phyloP scores from a whole-genome alignment of 2,329 filamentous ascomycete species.

The Metarhizium guizhouense region DNA sequence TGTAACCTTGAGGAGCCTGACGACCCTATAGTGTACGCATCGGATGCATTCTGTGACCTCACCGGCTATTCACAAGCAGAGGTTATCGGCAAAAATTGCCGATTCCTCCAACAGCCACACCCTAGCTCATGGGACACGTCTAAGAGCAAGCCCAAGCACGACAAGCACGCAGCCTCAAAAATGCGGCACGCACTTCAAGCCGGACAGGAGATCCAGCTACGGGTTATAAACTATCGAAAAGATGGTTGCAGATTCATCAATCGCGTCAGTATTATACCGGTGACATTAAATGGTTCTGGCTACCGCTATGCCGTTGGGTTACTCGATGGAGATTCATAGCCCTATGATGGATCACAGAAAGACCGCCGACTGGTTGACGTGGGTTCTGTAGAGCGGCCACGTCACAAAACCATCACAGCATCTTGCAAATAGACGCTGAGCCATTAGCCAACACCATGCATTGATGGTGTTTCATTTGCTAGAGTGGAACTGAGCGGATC shows the following conservation, averaged over 20 bases:
- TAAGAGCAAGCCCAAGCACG: conserved; percentile 1
- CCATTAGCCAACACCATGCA: not conserved
- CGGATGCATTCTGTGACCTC: conserved; percentile 67
- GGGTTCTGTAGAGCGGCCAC: not conserved
- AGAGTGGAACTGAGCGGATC: not conserved
- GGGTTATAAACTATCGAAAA: conserved; percentile 72
- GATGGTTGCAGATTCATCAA: conserved; percentile 76
- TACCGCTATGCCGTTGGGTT: conserved; percentile 74
- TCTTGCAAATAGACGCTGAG: not conserved
- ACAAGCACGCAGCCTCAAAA: conserved; percentile 47
- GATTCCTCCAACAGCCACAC: conserved; percentile 72
- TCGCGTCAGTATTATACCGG: conserved; percentile 74
- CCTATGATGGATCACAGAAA: not conserved
- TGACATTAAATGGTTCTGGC: conserved; percentile 55
- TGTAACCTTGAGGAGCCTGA: conserved; percentile 70
- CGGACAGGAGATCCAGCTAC: conserved; percentile 37
- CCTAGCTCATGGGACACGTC: conserved; percentile 24
- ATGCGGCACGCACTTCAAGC: conserved; percentile 37
- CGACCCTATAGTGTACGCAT: conserved; percentile 74
- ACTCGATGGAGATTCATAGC: conserved; percentile 54
- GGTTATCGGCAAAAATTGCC: conserved; percentile 71
- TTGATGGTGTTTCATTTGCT: not conserved
- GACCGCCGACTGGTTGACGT: not conserved
- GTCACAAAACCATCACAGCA: not conserved
- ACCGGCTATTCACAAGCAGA: conserved; percentile 72